Evolutionary conservation across 768 basidiomycete species (phyloP), one percentile per base, ranked within the genome.

Genomic region (Chalciporus chontae): DNA sequence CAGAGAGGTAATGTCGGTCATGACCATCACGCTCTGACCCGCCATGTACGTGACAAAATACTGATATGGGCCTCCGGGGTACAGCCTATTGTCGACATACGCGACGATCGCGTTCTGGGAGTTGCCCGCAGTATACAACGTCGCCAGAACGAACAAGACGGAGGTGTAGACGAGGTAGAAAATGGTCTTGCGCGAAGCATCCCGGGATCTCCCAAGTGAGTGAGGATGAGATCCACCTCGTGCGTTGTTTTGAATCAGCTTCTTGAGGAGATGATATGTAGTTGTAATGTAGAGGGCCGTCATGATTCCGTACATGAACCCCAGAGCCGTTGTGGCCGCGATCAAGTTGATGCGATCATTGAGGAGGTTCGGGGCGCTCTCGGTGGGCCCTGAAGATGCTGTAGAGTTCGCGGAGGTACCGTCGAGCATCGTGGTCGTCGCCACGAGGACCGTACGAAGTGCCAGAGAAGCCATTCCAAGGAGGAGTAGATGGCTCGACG

Each of bases 1-100:
- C 19, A 59, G n/a, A 21, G 59, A 47, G 4, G 50, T 11, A 42
- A 66, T 2, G 45, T 60, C 66, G 40, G 47, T 55, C 54, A 66
- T 54, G 45, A 61, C n/a, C 59, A 61, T 61, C 43, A 42, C 39
- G 15, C 15, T 39, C 47, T 66, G 58, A 34, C 54, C 43, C n/a
- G 54, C 49, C 66, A 65, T 68, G 42, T 44, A 68, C 34, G 17
- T 40, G 31, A 56, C 37, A 18, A 45, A 59, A 36, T 62, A 70
- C 17, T 51, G 38, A 24, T 45, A 63, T 14, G 67, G 63, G 10
- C 66, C 66, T 26, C 52, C 62, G 1, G 55, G 54, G 29, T 59
- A 69, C 19, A 53, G 27, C 43, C 68, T 55, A 40, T 70, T 64
- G 9, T 69, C 52, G 37, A 69, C 55, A 43, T 60, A 69, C 49